Conservation (phyloP, 2,329 filamentous ascomycete species). For the Hirsutella thompsonii region DNA sequence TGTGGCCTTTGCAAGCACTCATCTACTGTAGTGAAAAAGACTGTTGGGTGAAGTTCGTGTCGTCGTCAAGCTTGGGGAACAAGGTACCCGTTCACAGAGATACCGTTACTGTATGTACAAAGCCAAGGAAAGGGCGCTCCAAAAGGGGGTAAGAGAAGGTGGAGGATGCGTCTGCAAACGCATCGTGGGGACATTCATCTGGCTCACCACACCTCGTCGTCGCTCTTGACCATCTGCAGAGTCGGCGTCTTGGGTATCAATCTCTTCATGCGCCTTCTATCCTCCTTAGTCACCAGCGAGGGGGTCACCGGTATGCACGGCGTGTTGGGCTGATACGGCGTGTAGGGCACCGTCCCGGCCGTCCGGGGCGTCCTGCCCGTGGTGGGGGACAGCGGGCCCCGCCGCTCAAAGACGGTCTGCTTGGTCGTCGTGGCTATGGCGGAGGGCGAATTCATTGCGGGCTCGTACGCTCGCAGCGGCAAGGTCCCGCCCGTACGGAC, state of each 20-base stretch:
- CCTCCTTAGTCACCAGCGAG: constrained; percentile 56
- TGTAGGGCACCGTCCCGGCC: constrained; percentile 54
- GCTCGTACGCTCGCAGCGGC: constrained; percentile 50
- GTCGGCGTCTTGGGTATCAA: constrained; percentile 51
- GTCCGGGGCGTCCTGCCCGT: constrained; percentile 50
- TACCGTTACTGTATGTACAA: too few species aligned
- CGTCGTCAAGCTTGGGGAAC: background rate
- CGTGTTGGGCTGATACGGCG: constrained; percentile 68
- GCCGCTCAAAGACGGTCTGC: constrained; percentile 52
- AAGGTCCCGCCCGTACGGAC: constrained; percentile 43
- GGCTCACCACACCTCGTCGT: constrained; percentile 51
- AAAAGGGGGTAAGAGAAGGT: too few species aligned
- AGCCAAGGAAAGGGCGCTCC: too few species aligned
- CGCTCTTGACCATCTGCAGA: constrained; percentile 45
- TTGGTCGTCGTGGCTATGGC: constrained; percentile 37
- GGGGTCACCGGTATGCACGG: constrained; percentile 66
- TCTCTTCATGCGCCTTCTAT: constrained; percentile 56
- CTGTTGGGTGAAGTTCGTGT: background rate
- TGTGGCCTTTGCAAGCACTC: background rate
- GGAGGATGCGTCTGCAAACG: too few species aligned
- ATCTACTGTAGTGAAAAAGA: background rate
- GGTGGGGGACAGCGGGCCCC: constrained; percentile 38
- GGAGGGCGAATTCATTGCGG: constrained; percentile 37
- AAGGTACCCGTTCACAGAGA: too few species aligned
- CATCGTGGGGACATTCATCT: too few species aligned